These are phyloP conservation scores for Zanthoxylum bungeanum DNA, from an alignment of 345 rosid species.

Conservation along the genomic window DNA sequence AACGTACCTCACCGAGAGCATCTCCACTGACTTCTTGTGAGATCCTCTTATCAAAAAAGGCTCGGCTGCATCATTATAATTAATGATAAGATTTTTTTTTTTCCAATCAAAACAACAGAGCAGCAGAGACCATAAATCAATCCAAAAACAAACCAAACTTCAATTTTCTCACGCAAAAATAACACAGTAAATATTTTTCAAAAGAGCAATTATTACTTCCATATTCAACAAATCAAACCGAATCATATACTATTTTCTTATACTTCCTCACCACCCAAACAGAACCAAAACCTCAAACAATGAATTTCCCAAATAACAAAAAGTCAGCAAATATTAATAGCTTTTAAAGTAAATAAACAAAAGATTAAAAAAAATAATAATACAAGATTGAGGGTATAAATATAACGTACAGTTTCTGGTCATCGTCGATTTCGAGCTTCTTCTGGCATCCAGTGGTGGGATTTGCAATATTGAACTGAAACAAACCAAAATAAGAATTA, in stretches of 20 bases:
- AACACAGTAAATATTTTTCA: neutral
- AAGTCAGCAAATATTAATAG: neutral
- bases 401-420: slow-evolving; percentile 43
- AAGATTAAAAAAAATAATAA: neutral
- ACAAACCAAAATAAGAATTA: neutral
- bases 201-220: neutral
- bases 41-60: slow-evolving; percentile 78
- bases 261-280: neutral
- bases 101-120: neutral
- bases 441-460: slow-evolving; percentile 59
- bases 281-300: neutral
- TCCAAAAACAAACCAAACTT: neutral
- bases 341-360: neutral
- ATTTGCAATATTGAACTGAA: slow-evolving; percentile 39
- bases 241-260: neutral
- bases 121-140: neutral
- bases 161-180: neutral
- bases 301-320: too few species aligned
- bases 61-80: slow-evolving; percentile 55
- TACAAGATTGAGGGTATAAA: neutral
- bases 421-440: slow-evolving; percentile 56
- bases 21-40: slow-evolving; percentile 87
- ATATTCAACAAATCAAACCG: neutral
- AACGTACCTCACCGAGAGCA: slow-evolving; percentile 68
- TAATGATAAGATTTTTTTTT: too few species aligned